Evolutionary conservation across 257 asterid species (phyloP), one percentile per base, ranked within the genome.

Genomic region (Lycium barbarum): DNA sequence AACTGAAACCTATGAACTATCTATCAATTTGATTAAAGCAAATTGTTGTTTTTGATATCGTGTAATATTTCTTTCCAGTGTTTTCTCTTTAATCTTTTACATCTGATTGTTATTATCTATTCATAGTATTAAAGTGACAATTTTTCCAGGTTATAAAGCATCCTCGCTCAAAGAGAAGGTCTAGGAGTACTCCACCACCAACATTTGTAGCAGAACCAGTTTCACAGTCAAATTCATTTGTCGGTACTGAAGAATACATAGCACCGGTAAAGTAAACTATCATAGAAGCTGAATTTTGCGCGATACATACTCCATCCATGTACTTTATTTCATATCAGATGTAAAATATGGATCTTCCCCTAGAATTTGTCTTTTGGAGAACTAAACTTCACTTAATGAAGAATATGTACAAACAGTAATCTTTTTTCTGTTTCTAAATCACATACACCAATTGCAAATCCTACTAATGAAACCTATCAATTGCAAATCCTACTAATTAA

Each of bases 241-340:
- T 96, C 38, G 99, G 99, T 65, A 96, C 98, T 82, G 99, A 96
- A 91, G 99, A 96, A 87, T 96, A 96, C 86, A 95, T 96, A 88
- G 98, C 99, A 55, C 99, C 99, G 88, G 99, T 96, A 96, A 9
- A 38, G 80, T 53, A 76, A 40, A 53, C 65, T 76, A 76, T 76
- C 26, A 2, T 1, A 76, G 26, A 53, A 26, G 47, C 26, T 8
- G 49, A 76, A 4, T 15, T 76, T 53, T 76, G 2, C 5, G 49
- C 8, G 20, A 26, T 26, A 53, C 53, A 53, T 53, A 53, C 65
- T 53, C 17, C 65, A 22, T 78, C 49, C 49, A 13, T 78, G 6
- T 53, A 9, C 3, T 5, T 22, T 74, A 40, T 51, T 76, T 45
- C 63, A 13, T 76, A 2, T 6, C 61, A 47, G 47, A 9, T 51